Conservation (phyloP, 108 stramenopile genomes). For the Seminavis robusta region DNA sequence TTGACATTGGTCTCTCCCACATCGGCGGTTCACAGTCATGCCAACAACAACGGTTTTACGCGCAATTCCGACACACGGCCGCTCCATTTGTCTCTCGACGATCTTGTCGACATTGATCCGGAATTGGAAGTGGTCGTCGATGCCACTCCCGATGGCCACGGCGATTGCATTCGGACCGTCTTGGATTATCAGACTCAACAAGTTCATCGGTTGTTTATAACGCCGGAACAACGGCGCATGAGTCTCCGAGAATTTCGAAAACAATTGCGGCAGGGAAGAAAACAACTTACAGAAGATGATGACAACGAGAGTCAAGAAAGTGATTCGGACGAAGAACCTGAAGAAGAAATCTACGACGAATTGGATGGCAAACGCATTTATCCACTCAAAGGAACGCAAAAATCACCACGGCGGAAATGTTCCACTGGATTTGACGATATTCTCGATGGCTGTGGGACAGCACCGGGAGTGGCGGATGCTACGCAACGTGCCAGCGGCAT, state of each 20-base stretch:
- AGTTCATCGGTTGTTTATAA: conserved; percentile 54
- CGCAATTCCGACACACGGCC: too few relatives aligned
- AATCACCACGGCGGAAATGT: conserved; percentile 69
- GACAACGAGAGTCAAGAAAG: not conserved
- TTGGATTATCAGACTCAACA: not conserved
- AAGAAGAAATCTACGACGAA: conserved; percentile 48
- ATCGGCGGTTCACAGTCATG: not conserved
- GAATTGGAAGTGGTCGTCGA: conserved; percentile 54
- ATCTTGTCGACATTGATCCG: conserved; percentile 40
- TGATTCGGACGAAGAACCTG: not conserved
- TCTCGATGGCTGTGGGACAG: too few relatives aligned
- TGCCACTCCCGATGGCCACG: conserved; percentile 92
- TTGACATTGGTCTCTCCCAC: too few relatives aligned
- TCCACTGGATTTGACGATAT: conserved; percentile 36
- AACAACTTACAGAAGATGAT: conserved; percentile 6
- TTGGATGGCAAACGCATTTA: too few relatives aligned
- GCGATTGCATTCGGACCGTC: conserved; percentile 71
- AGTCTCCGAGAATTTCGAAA: conserved; percentile 54
- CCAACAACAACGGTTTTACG: conserved; percentile 1
- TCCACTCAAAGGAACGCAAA: conserved; percentile 72
- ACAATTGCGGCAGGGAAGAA: conserved; percentile 20
- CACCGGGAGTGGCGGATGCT: too few relatives aligned
- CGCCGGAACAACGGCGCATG: conserved; percentile 78
- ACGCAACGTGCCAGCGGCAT: too few relatives aligned
- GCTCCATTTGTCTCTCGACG: conserved; percentile 52